Evolutionary conservation across 2,329 filamentous ascomycete genomes (phyloP).

Genomic region (Chaetomiaceae sp.): DNA sequence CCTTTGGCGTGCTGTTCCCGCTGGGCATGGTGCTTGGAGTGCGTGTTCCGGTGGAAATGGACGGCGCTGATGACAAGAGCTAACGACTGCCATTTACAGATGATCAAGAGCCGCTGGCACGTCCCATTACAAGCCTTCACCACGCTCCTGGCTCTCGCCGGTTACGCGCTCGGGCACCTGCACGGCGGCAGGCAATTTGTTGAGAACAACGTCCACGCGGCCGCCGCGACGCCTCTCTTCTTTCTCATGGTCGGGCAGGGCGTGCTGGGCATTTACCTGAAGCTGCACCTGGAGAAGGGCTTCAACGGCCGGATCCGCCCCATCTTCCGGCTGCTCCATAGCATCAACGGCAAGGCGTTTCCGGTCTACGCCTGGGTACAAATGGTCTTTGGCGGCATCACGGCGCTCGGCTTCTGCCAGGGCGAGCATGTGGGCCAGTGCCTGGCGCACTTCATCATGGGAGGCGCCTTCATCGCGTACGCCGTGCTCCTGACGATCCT

Average conservation of each 20-base stretch:
- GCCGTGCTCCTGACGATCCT: slow-evolving; percentile 81
- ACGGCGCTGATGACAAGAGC: background rate
- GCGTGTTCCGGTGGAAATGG: slow-evolving; percentile 32
- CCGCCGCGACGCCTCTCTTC: slow-evolving; percentile 76
- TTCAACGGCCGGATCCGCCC: slow-evolving; percentile 72
- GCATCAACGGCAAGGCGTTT: slow-evolving; percentile 78
- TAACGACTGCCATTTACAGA: slow-evolving; percentile 43
- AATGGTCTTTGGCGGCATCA: slow-evolving; percentile 94
- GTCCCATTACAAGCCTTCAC: slow-evolving; percentile 78
- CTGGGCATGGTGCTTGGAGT: slow-evolving; percentile 92
- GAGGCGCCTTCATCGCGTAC: slow-evolving; percentile 90
- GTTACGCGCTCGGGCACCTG: slow-evolving; percentile 85
- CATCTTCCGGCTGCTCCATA: slow-evolving; percentile 66
- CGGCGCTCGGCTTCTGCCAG: slow-evolving; percentile 84
- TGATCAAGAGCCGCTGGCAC: slow-evolving; percentile 87
- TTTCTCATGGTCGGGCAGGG: slow-evolving; percentile 72
- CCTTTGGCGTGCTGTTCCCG: slow-evolving; percentile 90
- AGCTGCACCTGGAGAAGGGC: slow-evolving; percentile 79
- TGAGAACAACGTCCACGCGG: slow-evolving; percentile 66
- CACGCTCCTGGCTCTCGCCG: slow-evolving; percentile 68
- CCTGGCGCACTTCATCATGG: slow-evolving; percentile 97
- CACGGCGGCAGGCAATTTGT: slow-evolving; percentile 86
- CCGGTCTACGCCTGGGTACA: slow-evolving; percentile 85
- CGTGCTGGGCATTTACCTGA: slow-evolving; percentile 77
- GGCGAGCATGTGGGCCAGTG: slow-evolving; percentile 90